Base-by-base conservation (phyloP, 2,329 filamentous ascomycete genomes). In the Rhinocladiella similis region DNA sequence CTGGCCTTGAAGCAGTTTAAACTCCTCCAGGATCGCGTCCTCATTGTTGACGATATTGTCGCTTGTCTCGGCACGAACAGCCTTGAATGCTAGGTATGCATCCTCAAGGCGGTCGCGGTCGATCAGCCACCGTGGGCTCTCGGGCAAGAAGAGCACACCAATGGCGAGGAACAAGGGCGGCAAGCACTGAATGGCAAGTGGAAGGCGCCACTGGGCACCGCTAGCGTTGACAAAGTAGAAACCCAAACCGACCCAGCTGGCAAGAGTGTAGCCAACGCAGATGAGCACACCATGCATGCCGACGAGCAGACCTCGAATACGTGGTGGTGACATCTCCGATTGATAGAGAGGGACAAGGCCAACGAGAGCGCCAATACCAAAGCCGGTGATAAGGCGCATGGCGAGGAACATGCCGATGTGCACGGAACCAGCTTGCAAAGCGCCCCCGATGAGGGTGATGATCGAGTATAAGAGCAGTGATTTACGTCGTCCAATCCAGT, bases 81-180 rank as follows among this genome's bases (percentile, higher is more conserved):
- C 43, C 29, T 53, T 53, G 49, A 53, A 55, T 7, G 53, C 42
- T 48, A 53, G 55, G 48, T 48, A 55, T 2, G 56, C 52, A 14
- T 58, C 56, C 14, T 54, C 51, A 9, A 54, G 22, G 13, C 50
- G 51, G 14, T 53, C 50, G 1, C 48, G 45, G 35, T 45, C 45
- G 27, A 57, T 45, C 10, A 57, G 52, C 49, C 66, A 68, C 5
- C 66, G 61, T 16, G 67, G 67, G 0, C 62, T 65, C 53, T 68
- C 66, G 2, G 67, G 67, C 14, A 67, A 60, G 49, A 67, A 65
- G 3, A 61, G 43, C 25, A 79, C 74, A 3, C 72, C 77, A 53
- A 79, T 66, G 33, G 77, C 69, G 7, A 68, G 59, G 18, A 64
- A 39, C 20, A 65, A 16, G 10, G 59, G 59, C 16, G 43, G 46